phyloP scores from a whole-genome alignment of 2,329 filamentous ascomycete species.

The Fusarium buharicum region DNA sequence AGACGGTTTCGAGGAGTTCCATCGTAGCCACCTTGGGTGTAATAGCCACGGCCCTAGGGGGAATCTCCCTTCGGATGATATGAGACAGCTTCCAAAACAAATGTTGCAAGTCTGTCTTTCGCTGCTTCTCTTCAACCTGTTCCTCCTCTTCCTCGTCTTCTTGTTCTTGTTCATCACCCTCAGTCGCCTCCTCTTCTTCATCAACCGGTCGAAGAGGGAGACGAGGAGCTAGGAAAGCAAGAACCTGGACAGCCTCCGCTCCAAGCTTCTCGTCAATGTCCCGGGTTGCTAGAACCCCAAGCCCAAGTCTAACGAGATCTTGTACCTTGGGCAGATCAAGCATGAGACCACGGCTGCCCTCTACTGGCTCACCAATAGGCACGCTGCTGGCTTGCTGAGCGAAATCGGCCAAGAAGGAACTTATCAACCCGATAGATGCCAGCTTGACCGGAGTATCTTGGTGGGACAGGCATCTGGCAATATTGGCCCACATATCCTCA shows the following conservation, averaged over 20 bases:
- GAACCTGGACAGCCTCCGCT: constrained; percentile 79
- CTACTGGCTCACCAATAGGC: constrained; percentile 65
- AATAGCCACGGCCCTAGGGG: constrained; percentile 70
- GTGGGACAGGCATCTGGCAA: constrained; percentile 77
- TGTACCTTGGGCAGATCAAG: constrained; percentile 73
- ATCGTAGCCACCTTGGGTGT: constrained; percentile 81
- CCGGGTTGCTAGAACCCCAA: constrained; percentile 67
- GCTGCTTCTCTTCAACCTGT: constrained; percentile 55
- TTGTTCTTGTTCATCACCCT: constrained; percentile 54
- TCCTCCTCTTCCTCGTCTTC: constrained; percentile 59
- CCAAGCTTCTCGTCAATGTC: constrained; percentile 80
- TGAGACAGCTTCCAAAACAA: constrained; percentile 82
- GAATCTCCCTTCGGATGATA: constrained; percentile 80
- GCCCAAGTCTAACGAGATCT: constrained; percentile 63
- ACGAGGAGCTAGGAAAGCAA: constrained; percentile 80
- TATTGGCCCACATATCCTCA: constrained; percentile 74
- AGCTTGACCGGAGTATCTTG: constrained; percentile 80
- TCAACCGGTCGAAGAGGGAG: constrained; percentile 54
- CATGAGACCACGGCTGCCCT: constrained; percentile 75
- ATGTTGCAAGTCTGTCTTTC: constrained; percentile 68
- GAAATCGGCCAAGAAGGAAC: constrained; percentile 83
- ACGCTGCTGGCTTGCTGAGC: constrained; percentile 67
- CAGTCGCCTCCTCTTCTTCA: constrained; percentile 52
- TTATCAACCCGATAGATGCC: constrained; percentile 77
- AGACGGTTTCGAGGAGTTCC: constrained; percentile 76